Percentiles rank a stretch among this genome's conserved stretches.
Evolutionary conservation across 2,329 filamentous ascomycete species (phyloP).

Genomic region (Plenodomus tracheiphilus): DNA sequence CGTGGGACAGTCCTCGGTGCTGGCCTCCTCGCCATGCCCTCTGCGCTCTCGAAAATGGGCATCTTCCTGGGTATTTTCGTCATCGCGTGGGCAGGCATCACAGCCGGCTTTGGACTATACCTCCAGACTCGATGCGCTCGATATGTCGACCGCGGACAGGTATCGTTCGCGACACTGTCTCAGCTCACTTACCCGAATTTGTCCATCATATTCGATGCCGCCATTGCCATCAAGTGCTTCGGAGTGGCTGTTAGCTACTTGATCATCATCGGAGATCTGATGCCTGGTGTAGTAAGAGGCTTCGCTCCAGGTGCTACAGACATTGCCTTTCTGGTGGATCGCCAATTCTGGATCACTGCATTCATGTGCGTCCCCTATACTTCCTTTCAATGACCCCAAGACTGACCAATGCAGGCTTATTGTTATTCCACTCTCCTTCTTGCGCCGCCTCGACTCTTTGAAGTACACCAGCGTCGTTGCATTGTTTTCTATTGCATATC

Average conservation of each 20-base stretch:
- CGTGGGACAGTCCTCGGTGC: slow-evolving; percentile 77
- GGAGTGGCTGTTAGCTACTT: slow-evolving; percentile 96
- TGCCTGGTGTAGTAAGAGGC: slow-evolving; percentile 89
- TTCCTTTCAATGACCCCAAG: background rate
- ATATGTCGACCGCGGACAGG: slow-evolving; percentile 85
- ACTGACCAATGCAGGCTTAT: slow-evolving; percentile 63
- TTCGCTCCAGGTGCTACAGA: slow-evolving; percentile 68
- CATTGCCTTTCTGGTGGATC: slow-evolving; percentile 77
- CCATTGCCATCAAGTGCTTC: slow-evolving; percentile 97
- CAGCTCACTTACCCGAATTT: slow-evolving; percentile 97
- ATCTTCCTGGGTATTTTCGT: slow-evolving; percentile 81
- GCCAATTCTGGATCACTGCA: slow-evolving; percentile 96
- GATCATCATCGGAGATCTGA: slow-evolving; percentile 97
- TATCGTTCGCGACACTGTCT: slow-evolving; percentile 95
- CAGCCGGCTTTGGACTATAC: slow-evolving; percentile 90
- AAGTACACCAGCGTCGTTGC: slow-evolving; percentile 97
- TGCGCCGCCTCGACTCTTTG: slow-evolving; percentile 87
- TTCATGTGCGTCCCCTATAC: slow-evolving; percentile 71
- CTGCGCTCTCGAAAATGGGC: slow-evolving; percentile 93
- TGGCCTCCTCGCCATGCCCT: slow-evolving; percentile 93
- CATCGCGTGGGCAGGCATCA: slow-evolving; percentile 88
- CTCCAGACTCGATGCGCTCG: slow-evolving; percentile 90
- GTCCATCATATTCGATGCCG: slow-evolving; percentile 90
- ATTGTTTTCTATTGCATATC: slow-evolving; percentile 88
- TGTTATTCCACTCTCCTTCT: slow-evolving; percentile 91